A percentile compares a stretch with the other conserved stretches of the same genome.
Evolutionary conservation across 2,329 filamentous ascomycete species (phyloP).

Genomic region (Claviceps sp.): DNA sequence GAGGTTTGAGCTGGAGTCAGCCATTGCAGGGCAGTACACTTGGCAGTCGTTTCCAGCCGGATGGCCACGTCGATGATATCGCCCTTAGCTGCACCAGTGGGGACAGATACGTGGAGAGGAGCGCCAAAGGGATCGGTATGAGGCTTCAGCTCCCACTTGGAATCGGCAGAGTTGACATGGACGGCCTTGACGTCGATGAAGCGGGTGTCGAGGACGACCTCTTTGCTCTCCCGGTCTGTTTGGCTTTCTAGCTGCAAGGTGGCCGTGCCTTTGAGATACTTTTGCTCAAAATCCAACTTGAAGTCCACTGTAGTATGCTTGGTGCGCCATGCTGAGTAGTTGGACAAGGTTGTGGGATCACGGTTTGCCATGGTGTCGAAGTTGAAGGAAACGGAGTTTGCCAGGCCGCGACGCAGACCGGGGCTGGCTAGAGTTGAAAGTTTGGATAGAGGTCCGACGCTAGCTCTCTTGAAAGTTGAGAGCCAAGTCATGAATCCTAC

Average conservation of each 20-base stretch:
- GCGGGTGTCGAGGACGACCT: conserved; percentile 82
- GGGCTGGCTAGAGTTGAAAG: not conserved
- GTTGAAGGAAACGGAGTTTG: conserved; percentile 12
- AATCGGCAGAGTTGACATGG: conserved; percentile 50
- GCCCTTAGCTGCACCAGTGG: conserved; percentile 39
- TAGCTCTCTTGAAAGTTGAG: conserved; percentile 8
- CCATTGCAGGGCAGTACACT: conserved; percentile 92
- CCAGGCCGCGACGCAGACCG: conserved; percentile 10
- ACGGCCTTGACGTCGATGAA: conserved; percentile 62
- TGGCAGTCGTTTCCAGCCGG: conserved; percentile 64
- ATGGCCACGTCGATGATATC: conserved; percentile 46
- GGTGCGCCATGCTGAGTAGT: conserved; percentile 80
- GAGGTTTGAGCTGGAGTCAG: conserved; percentile 85
- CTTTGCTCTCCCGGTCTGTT: conserved; percentile 56
- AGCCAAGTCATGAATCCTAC: conserved; percentile 11
- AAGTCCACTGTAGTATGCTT: conserved; percentile 73
- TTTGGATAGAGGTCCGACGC: not conserved
- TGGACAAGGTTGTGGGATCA: conserved; percentile 83
- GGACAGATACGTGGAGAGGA: conserved; percentile 52
- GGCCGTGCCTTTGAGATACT: conserved; percentile 65
- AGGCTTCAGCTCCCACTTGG: conserved; percentile 56
- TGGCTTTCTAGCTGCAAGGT: conserved; percentile 63
- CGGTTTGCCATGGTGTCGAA: conserved; percentile 27
- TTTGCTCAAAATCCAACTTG: conserved; percentile 69
- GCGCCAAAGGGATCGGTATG: conserved; percentile 62